Evolutionary conservation across 2,329 filamentous ascomycete species (phyloP), one percentile per base, ranked within the genome.

Genomic region (Parastagonospora nodorum): DNA sequence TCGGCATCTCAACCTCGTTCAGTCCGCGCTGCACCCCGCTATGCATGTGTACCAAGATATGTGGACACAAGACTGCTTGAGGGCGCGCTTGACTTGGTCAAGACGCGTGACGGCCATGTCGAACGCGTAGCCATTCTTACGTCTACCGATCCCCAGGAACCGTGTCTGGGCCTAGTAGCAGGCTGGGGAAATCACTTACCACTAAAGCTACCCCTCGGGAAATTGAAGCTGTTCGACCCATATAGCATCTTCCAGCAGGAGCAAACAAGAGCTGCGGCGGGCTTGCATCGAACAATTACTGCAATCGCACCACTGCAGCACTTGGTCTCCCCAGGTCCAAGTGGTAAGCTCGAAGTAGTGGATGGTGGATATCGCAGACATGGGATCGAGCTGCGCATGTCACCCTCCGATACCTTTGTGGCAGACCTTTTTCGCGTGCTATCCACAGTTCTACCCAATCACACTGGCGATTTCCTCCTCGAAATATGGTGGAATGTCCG

Each of bases 401-500:
- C 59, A 16, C 73, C 73, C 10, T 49, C 54, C 8, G 56, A 72
- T 44, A 35, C 47, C 3, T 54, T 61, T 30, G 65, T 74, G 2
- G 60, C 65, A 19, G 57, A 70, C 3, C 53, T 70, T 5, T 71
- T 75, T 33, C 60, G 62, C 30, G 63, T 71, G 10, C 55, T 73
- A 14, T 59, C 63, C 2, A 67, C 61, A 8, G 64, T 74, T 10
- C 55, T 75, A 10, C 69, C 73, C 9, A 66, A 72, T 29, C 61
- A 72, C 39, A 54, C 63, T 14, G 72, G 72, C 2, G 70, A 75
- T 35, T 67, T 73, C 29, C 55, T 75, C 8, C 52, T 74, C 8
- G 66, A 71, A 33, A 65, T 74, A 12, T 75, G 70, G 69, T 75
- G 73, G 72, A 67, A 64, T 37, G 67, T 73, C 27, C 66, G 66